Conservation (phyloP, 495 filamentous ascomycete genomes). For the Annulohypoxylon maeteangense region DNA sequence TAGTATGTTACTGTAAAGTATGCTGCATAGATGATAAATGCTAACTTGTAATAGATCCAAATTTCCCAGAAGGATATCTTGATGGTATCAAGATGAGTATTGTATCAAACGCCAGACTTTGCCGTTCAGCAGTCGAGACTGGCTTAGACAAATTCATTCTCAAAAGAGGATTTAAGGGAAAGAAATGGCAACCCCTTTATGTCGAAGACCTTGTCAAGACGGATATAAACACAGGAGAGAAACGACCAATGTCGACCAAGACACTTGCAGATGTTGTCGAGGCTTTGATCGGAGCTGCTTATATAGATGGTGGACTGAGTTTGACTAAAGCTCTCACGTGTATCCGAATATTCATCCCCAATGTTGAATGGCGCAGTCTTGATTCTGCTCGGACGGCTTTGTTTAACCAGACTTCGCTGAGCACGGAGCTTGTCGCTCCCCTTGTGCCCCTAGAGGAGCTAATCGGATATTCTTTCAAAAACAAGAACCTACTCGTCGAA, state of each 20-base stretch:
- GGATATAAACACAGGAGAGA: slow-evolving; percentile 16
- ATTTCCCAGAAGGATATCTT: slow-evolving; percentile 84
- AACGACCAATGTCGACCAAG: slow-evolving; percentile 72
- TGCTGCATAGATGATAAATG: neutral
- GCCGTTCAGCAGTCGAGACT: slow-evolving; percentile 67
- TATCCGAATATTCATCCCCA: slow-evolving; percentile 72
- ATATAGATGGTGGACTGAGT: slow-evolving; percentile 69
- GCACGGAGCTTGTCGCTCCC: slow-evolving; percentile 43
- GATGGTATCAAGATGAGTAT: slow-evolving; percentile 72
- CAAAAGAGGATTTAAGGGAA: slow-evolving; percentile 70
- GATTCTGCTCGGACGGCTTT: slow-evolving; percentile 47
- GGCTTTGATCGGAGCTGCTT: slow-evolving; percentile 81
- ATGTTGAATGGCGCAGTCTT: slow-evolving; percentile 65
- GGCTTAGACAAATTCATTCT: slow-evolving; percentile 82
- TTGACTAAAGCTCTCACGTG: slow-evolving; percentile 70
- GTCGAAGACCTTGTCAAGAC: slow-evolving; percentile 61
- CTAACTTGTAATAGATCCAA: slow-evolving; percentile 55
- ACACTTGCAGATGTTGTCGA: slow-evolving; percentile 91
- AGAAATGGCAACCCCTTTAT: slow-evolving; percentile 77
- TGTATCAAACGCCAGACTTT: slow-evolving; percentile 78
- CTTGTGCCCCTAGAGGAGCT: slow-evolving; percentile 63
- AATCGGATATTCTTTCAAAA: slow-evolving; percentile 76
- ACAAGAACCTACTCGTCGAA: slow-evolving; percentile 78
- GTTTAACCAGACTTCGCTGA: slow-evolving; percentile 42
- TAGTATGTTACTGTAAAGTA: slow-evolving; percentile 42